Evolutionary conservation across 2,329 filamentous ascomycete species (phyloP).

Genomic region (Trichoderma atroviride): DNA sequence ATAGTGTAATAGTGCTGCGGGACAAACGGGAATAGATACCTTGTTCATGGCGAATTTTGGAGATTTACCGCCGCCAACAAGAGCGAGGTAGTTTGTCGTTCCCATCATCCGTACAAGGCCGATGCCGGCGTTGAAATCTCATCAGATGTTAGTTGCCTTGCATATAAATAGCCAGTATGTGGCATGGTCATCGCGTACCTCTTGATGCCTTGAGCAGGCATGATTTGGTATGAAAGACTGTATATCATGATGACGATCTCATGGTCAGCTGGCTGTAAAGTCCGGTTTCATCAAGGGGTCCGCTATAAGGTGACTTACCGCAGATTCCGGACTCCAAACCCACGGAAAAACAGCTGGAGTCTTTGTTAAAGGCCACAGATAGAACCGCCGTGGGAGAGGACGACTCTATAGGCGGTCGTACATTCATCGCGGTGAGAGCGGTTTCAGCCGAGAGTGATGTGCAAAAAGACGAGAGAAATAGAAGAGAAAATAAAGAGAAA

Average conservation of each 20-base stretch:
- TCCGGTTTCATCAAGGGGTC: neutral
- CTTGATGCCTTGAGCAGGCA: slow-evolving; percentile 66
- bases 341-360: slow-evolving; percentile 82
- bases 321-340: slow-evolving; percentile 85
- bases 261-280: slow-evolving; percentile 33
- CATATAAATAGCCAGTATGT: neutral
- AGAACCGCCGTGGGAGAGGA: slow-evolving; percentile 74
- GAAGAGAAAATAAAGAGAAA: neutral
- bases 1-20: neutral
- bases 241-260: slow-evolving; percentile 38
- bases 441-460: neutral
- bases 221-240: slow-evolving; percentile 74
- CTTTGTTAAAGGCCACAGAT: slow-evolving; percentile 82
- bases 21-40: slow-evolving; percentile 51
- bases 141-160: neutral
- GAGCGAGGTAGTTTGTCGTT: slow-evolving; percentile 80
- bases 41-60: slow-evolving; percentile 89
- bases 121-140: slow-evolving; percentile 80
- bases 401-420: slow-evolving; percentile 80
- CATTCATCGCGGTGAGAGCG: slow-evolving; percentile 71
- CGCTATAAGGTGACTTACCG: slow-evolving; percentile 51
- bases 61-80: slow-evolving; percentile 84
- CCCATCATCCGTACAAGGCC: slow-evolving; percentile 85
- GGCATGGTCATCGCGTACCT: slow-evolving; percentile 37
- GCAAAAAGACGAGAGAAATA: neutral